Conservation (phyloP, 306 rosid genomes). For the Cicer cuneatum region DNA sequence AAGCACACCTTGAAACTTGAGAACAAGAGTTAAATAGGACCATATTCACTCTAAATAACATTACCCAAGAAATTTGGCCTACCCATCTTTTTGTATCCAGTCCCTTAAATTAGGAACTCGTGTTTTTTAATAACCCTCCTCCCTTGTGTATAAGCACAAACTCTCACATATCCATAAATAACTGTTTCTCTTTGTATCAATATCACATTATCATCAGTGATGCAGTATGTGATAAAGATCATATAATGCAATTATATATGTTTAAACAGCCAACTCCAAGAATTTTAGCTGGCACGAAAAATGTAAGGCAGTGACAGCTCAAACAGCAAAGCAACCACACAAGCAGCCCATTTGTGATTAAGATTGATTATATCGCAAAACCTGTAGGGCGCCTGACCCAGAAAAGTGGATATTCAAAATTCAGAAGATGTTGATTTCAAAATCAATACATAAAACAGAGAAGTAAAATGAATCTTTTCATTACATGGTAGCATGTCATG, state of each 20-base stretch:
- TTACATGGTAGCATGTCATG: constrained; percentile 1
- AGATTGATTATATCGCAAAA: constrained; percentile 20
- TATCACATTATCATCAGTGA: neutral
- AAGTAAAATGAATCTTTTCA: constrained; percentile 10
- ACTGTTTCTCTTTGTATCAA: constrained; percentile 12
- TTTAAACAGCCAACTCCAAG: constrained; percentile 31
- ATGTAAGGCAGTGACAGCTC: constrained; percentile 1
- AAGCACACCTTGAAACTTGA: constrained; percentile 33
- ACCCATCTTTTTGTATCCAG: constrained; percentile 7
- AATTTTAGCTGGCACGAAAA: constrained; percentile 14
- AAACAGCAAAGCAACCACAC: constrained; percentile 32
- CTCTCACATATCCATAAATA: neutral
- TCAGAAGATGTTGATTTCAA: constrained; percentile 2
- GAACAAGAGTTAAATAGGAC: constrained; percentile 15
- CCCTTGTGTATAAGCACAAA: constrained; percentile 6
- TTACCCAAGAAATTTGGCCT: constrained; percentile 7
- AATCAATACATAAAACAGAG: neutral
- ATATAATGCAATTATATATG: neutral
- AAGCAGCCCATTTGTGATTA: constrained; percentile 30
- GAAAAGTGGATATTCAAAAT: neutral
- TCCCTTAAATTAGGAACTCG: constrained; percentile 8
- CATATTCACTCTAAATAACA: neutral
- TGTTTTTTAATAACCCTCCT: neutral
- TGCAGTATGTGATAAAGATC: constrained; percentile 7
- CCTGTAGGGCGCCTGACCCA: neutral